A percentile compares a stretch with the other conserved stretches of the same genome.
Evolutionary conservation across 2,329 filamentous ascomycete genomes (phyloP).

Genomic region (Penicillium sp.): DNA sequence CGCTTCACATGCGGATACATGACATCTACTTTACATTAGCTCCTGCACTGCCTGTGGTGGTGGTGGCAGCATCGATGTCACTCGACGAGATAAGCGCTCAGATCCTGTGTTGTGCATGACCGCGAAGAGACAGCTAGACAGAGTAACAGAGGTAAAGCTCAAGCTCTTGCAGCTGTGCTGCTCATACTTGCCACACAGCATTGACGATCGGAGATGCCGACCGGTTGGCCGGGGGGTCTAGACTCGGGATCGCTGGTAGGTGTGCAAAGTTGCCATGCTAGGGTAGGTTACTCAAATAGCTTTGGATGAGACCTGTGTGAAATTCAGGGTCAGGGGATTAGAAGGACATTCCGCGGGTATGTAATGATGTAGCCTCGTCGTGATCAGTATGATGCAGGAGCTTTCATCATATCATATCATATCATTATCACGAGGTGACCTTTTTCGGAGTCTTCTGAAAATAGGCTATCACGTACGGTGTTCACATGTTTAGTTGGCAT

Average conservation of each 20-base stretch:
- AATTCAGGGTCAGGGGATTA: conserved; percentile 1
- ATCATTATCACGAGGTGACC: not conserved
- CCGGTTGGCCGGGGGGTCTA: conserved; percentile 5
- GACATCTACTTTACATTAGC: conserved; percentile 27
- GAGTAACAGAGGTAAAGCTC: not conserved
- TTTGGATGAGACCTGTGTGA: not conserved
- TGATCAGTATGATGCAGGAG: conserved; percentile 21
- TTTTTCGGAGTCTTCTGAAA: not conserved
- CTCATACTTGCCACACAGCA: not conserved
- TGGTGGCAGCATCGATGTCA: conserved; percentile 22
- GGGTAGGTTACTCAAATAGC: not conserved
- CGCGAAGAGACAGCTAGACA: not conserved
- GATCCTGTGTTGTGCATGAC: conserved; percentile 12
- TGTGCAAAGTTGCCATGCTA: not conserved
- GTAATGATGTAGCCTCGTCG: conserved; percentile 17
- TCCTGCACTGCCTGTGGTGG: conserved; percentile 14
- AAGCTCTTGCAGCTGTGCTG: not conserved
- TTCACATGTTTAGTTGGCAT: not conserved
- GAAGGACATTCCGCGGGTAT: conserved; percentile 6
- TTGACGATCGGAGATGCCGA: not conserved
- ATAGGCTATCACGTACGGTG: not conserved
- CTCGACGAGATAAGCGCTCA: conserved; percentile 30
- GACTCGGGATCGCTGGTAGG: conserved; percentile 6
- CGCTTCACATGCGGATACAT: conserved; percentile 30
- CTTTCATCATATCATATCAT: conserved; percentile 25